Base-by-base conservation (phyloP, 2,329 filamentous ascomycete species). In the Trichoderma koningii region DNA sequence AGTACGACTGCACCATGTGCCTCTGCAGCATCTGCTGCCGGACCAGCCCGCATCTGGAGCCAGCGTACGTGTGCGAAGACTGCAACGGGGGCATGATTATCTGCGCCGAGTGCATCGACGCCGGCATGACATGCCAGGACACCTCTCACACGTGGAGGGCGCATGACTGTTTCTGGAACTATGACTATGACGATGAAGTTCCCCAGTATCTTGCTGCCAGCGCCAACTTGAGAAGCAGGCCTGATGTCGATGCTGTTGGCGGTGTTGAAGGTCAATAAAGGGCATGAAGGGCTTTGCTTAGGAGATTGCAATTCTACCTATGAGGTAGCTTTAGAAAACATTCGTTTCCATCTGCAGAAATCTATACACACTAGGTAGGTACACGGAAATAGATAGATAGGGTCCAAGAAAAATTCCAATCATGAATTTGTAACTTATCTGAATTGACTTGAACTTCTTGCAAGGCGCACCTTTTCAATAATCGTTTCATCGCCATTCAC, bases 21-120 rank as follows among this genome's bases (percentile, higher is more conserved):
- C 52, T 51, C 34, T 67, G 66, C 41, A 42, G 52, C 19, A 53
- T 63, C 23, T 67, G 66, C 45, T 55, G 66, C 12, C 52, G 66
- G 15, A 41, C 48, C 44, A 65, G 63, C 5, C 26, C 53, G 2
- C 66, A 66, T 15, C 14, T 3, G 9, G 17, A 57, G 14, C 48
- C 42, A 42, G 53, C 65, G 5, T 66, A 52, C 34, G 50, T 65
- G 12, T 66, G 65, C 52, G 42, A 56, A 5, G 42, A 50, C n/a
- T 66, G 65, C 51, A 23, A 53, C 10, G 63, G 56, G 14, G 52
- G 56, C 19, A 52, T 56, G 34, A 41, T 67, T 1, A 51, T 67
- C 26, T 67, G 66, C 47, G n/a, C 38, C 7, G 55, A 66, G 38
- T 67, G 66, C 34, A 59, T 57, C 38, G 19, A n/a, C 30, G 28